A percentile compares a stretch with the other conserved stretches of the same genome.
Evolutionary conservation across 2,329 filamentous ascomycete species (phyloP).

Genomic region (Colletotrichum sp.): DNA sequence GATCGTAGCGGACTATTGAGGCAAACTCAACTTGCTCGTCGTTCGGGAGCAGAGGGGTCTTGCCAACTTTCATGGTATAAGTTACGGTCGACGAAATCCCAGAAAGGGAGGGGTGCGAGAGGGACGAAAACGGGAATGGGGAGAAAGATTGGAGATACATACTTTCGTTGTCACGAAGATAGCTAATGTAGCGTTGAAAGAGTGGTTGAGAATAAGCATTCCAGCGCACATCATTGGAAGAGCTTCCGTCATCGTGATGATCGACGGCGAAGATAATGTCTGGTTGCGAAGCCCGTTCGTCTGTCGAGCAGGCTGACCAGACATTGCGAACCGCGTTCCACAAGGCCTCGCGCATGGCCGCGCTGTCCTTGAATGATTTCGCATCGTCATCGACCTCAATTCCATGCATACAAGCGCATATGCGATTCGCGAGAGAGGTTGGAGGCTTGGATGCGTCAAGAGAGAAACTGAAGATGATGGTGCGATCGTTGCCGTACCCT

Average conservation of each 20-base stretch:
- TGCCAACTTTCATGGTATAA: background rate
- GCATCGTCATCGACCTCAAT: background rate
- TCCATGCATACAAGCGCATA: background rate
- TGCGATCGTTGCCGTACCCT: background rate
- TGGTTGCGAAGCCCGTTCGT: background rate
- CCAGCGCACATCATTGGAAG: background rate
- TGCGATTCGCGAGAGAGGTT: background rate
- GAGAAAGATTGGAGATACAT: background rate
- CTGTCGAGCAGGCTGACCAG: background rate
- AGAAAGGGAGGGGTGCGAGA: background rate
- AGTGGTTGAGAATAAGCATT: background rate
- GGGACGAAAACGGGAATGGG: background rate
- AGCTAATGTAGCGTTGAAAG: background rate
- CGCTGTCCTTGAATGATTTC: background rate
- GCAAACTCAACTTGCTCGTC: background rate
- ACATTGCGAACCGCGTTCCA: background rate
- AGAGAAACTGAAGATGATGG: background rate
- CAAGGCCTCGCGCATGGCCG: background rate
- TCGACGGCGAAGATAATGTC: background rate
- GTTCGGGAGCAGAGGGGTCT: background rate
- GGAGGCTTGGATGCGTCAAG: background rate
- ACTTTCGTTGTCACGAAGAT: background rate
- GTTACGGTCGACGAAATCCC: background rate
- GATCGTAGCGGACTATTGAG: background rate
- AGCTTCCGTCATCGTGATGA: background rate